phyloP scores from a whole-genome alignment of 768 basidiomycete genomes.

The Pisolithus microcarpus region DNA sequence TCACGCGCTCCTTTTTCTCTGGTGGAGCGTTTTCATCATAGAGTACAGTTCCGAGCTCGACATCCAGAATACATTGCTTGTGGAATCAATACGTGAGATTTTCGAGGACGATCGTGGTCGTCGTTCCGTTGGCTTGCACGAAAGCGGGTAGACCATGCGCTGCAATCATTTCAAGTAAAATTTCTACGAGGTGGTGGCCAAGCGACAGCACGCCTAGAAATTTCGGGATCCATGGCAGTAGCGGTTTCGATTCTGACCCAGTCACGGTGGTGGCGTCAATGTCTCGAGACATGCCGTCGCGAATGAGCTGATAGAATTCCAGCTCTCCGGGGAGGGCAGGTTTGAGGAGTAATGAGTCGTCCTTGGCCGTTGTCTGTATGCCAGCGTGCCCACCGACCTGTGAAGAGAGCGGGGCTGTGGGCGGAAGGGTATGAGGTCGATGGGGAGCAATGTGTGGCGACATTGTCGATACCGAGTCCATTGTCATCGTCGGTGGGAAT shows the following conservation, averaged over 20 bases:
- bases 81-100: conserved; percentile 69
- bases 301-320: conserved; percentile 59
- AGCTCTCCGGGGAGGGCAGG: too few species aligned
- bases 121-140: conserved; percentile 38
- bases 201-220: conserved; percentile 77
- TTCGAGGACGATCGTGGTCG: conserved; percentile 77
- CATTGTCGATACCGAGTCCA: too few species aligned
- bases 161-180: conserved; percentile 13
- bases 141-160: background rate
- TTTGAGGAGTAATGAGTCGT: too few species aligned
- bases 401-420: too few species aligned
- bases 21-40: conserved; percentile 57
- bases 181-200: conserved; percentile 40
- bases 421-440: too few species aligned
- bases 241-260: conserved; percentile 8
- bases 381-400: too few species aligned
- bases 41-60: conserved; percentile 72
- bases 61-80: conserved; percentile 59
- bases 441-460: too few species aligned
- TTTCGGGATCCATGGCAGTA: conserved; percentile 59
- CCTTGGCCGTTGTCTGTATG: too few species aligned
- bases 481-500: too few species aligned
- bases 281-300: conserved; percentile 23
- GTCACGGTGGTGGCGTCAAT: conserved; percentile 7
- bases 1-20: too few species aligned